These are phyloP conservation scores for Arachis hypogaea DNA, from an alignment of 306 rosid genomes.

Conservation along the genomic window DNA sequence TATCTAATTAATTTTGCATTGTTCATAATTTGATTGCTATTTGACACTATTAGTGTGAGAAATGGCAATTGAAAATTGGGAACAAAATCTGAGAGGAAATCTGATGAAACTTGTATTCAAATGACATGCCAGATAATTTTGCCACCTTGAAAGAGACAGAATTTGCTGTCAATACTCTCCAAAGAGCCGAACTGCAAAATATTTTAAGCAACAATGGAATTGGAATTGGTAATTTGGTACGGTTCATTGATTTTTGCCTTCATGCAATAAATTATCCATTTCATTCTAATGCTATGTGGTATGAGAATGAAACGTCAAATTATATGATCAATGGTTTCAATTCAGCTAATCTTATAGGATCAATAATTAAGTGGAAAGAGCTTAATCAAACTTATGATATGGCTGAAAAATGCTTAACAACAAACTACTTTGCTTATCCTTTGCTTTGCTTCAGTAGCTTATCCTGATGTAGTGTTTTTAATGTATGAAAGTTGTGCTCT, in stretches of 20 bases:
- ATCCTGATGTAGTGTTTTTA: too few relatives aligned
- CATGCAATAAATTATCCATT: constrained; percentile 14
- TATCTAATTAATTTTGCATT: too few relatives aligned
- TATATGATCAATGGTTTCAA: too few relatives aligned
- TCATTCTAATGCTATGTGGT: constrained; percentile 29
- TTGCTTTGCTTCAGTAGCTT: too few relatives aligned
- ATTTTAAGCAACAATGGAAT: constrained; percentile 26
- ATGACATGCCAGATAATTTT: constrained; percentile 59
- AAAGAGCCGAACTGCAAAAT: constrained; percentile 26
- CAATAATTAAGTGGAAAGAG: too few relatives aligned
- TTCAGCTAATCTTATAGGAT: too few relatives aligned
- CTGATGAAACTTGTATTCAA: constrained; percentile 43
- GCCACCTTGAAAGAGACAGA: constrained; percentile 68
- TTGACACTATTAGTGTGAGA: too few relatives aligned
- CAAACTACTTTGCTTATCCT: too few relatives aligned
- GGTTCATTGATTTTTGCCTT: constrained; percentile 35
- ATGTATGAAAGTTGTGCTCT: too few relatives aligned
- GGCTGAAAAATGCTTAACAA: too few relatives aligned
- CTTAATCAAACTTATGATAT: too few relatives aligned
- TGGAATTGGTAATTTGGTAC: constrained; percentile 26
- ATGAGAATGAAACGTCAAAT: background rate
- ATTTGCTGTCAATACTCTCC: constrained; percentile 49
- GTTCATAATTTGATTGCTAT: too few relatives aligned
- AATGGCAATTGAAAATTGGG: constrained; percentile 28
- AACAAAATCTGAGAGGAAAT: constrained; percentile 48